Evolutionary conservation across 83 land plant genomes (phyloP), one percentile per base, ranked within the genome.

Genomic region (Thuja plicata): DNA sequence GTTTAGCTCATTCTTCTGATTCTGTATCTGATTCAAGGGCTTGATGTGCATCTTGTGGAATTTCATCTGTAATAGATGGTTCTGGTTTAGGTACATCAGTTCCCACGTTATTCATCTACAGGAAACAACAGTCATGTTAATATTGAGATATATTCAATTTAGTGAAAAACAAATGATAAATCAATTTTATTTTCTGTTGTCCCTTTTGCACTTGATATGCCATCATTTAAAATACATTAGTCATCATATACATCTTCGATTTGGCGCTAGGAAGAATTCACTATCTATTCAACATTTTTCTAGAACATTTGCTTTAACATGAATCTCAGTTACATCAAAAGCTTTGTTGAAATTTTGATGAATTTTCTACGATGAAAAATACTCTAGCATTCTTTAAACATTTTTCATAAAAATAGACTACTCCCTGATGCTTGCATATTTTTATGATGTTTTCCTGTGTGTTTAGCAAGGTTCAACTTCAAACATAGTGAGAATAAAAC

Each of bases 21-120:
- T 92, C 95, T 0, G 95, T 92, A 45, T 91, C 96, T 34, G 93
- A 80, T 16, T 87, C 87, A 27, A 89, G 76, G 90, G 89, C 57
- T 87, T 94, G 94, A 45, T 88, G 54, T 17, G 96, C 95, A 90
- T 94, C 89, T 87, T 88, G 90, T 27, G 95, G 95, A 55, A 91
- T 92, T 5, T 16, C 84, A 62, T 95, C 96, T 41, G 96, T 92
- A 37, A 94, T 92, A 48, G 95, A 93, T 57, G 88, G 66, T 6
- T 0, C 71, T 66, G 93, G 86, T 27, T 85, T 4, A 85, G 7
- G 32, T 46, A 86, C 87, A 50, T 45, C n/a, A 55, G 55, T 77
- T 38, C 86, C 76, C 71, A 60, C 86, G 19, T 3, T 57, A 30
- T 89, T 76, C 30, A 87, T 89, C 95, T 92, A 90, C 15, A 86